Conservation (phyloP, 352 stramenopile genomes). For the Pythium folliculosum region DNA sequence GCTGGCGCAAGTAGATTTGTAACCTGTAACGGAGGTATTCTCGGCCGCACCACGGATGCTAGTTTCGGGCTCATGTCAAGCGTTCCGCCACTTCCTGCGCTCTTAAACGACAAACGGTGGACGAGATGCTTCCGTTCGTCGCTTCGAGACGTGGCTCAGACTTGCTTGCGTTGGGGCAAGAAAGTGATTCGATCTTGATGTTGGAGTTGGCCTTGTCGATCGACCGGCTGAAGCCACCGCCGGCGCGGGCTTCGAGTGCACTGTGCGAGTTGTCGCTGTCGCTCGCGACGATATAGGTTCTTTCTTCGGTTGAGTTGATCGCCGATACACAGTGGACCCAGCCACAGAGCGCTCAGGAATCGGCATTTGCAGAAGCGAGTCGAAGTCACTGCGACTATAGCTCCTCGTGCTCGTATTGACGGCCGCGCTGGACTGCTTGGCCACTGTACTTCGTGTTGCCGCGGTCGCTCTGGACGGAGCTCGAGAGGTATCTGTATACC, state of each 20-base stretch:
- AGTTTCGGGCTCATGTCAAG: no score
- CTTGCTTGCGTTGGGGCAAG: constrained; percentile 70
- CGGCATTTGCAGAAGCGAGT: constrained; percentile 27
- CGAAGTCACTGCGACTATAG: constrained; percentile 28
- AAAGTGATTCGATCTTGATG: constrained; percentile 51
- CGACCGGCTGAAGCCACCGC: neutral
- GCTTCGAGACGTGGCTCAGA: constrained; percentile 46
- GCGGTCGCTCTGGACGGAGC: neutral
- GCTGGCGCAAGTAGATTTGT: neutral
- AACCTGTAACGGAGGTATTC: constrained; percentile 11
- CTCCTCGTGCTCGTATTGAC: constrained; percentile 26
- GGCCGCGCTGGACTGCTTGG: constrained; percentile 4
- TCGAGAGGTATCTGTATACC: neutral
- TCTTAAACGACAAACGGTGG: constrained; percentile 42
- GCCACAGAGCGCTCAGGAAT: constrained; percentile 22
- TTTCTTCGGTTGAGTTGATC: constrained; percentile 4
- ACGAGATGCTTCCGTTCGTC: constrained; percentile 28
- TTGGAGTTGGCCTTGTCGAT: constrained; percentile 7
- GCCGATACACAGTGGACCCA: constrained; percentile 8
- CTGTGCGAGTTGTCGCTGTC: neutral
- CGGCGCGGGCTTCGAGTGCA: neutral
- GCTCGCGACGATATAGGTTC: neutral
- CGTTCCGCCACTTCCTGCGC: neutral
- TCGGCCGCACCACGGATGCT: neutral
- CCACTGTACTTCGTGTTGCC: neutral